Base-by-base conservation (phyloP, 73 alveolate genomes). In the Symbiodinium natans region DNA sequence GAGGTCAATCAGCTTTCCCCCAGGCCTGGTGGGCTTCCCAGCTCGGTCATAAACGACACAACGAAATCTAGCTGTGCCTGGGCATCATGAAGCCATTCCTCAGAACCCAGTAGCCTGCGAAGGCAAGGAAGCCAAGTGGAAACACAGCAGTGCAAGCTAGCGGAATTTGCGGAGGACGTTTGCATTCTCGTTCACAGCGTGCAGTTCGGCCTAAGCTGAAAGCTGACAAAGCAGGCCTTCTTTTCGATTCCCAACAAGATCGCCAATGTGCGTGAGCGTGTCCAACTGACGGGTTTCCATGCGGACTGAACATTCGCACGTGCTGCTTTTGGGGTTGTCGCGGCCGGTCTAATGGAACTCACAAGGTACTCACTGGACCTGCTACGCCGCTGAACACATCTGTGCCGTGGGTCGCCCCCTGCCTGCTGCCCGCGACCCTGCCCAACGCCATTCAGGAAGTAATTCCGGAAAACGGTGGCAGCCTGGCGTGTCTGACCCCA, bases 61-160 rank as follows among this genome's bases (percentile, higher is more conserved):
- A 0, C 19, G 36, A 63, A 6, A 3, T 6, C 31, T 29, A 23
- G 36, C 40, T 6, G 42, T 11, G 41, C 84, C 84, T 74, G 43
- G 84, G 84, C 84, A 74, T n/a, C 84, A 74, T n/a, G 84, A 74
- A 74, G 84, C 84, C 84, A 33, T 74, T 74, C 84, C 42, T 74
- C 43, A 74, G 29, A 29, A 74, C 31, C 84, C 84, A 74, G 31
- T 74, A 74, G 17, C 84, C 84, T 74, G 84, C 43, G 17, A 9
- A n/a, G 33, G 82, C 63, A 48, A 48, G 63, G 63, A 10, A 17
- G 63, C 8, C 63, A 48, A n/a, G n/a, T n/a, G n/a, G n/a, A n/a
- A n/a, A n/a, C n/a, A n/a, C n/a, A n/a, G n/a, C n/a, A n/a, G n/a
- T n/a, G n/a, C n/a, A n/a, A n/a, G n/a, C n/a, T n/a, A n/a, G n/a